Percentiles rank a stretch among this genome's conserved stretches.
Evolutionary conservation across 208 protist species (phyloP).

Genomic region (Leptomonas pyrrhocoris): DNA sequence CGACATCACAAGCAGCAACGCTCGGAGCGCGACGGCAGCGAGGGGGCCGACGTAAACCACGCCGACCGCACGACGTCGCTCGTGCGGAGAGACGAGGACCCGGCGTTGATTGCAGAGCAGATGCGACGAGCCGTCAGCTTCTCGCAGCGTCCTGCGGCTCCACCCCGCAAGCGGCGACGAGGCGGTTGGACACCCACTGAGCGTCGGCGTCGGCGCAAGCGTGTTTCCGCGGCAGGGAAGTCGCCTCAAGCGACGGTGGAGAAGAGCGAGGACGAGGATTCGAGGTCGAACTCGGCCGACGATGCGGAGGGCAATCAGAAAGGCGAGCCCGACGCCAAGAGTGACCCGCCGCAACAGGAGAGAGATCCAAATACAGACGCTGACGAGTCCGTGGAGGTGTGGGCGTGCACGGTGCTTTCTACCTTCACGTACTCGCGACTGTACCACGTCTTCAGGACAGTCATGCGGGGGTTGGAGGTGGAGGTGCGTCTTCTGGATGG

Average conservation of each 20-base stretch:
- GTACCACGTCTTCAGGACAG: conserved; percentile 24
- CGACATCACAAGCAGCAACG: background rate
- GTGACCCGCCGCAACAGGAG: no score
- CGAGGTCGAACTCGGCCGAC: background rate
- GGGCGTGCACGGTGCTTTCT: conserved; percentile 22
- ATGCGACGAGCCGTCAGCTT: conserved; percentile 33
- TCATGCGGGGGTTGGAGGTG: conserved; percentile 35
- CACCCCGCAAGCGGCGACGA: conserved; percentile 6
- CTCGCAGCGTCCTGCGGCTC: conserved; percentile 23
- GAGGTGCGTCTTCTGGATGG: conserved; percentile 19
- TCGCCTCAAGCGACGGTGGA: background rate
- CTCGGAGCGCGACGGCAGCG: background rate
- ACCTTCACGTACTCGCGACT: conserved; percentile 28
- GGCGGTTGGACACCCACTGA: conserved; percentile 34
- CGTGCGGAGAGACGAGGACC: conserved; percentile 32
- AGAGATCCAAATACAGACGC: background rate
- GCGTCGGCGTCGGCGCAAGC: conserved; percentile 30
- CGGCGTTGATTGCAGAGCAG: conserved; percentile 30
- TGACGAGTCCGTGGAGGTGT: conserved; percentile 1
- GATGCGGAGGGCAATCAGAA: background rate
- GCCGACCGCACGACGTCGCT: conserved; percentile 4
- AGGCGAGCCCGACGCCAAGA: background rate
- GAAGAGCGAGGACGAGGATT: background rate
- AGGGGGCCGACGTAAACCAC: background rate
- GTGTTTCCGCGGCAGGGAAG: background rate